phyloP scores from a whole-genome alignment of 208 protist genomes.

The Wallacemonas sp. region DNA sequence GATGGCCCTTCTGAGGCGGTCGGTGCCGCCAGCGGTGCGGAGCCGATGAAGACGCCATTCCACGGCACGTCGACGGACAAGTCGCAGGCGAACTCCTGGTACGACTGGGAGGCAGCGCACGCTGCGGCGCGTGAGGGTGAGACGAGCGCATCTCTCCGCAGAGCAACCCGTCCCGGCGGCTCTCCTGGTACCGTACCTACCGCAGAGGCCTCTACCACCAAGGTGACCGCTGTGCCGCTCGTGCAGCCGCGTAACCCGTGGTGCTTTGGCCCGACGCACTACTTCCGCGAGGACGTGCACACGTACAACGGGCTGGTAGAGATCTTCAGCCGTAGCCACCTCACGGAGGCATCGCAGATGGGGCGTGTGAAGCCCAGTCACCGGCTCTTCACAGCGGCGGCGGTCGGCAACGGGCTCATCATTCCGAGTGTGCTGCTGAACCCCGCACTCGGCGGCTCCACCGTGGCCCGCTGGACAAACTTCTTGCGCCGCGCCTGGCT shows the following conservation, averaged over 20 bases:
- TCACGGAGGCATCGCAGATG: slow-evolving; percentile 11
- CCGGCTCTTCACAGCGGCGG: not conserved
- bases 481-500: slow-evolving; percentile 18
- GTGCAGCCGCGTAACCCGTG: slow-evolving; percentile 17
- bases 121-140: not conserved
- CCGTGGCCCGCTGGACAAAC: slow-evolving; percentile 19
- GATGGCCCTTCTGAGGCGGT: too few relatives aligned
- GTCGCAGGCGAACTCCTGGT: not conserved
- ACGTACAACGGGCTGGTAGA: slow-evolving; percentile 25
- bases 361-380: not conserved
- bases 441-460: slow-evolving; percentile 14
- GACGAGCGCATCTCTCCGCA: not conserved
- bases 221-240: too few relatives aligned
- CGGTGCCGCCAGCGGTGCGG: too few relatives aligned
- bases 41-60: slow-evolving; percentile 2
- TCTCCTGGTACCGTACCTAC: too few relatives aligned
- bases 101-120: not conserved
- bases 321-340: slow-evolving; percentile 8
- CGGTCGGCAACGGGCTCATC: slow-evolving; percentile 8
- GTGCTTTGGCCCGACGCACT: slow-evolving; percentile 10
- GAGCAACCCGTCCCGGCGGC: not conserved
- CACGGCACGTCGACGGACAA: not conserved
- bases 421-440: slow-evolving; percentile 20
- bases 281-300: slow-evolving; percentile 19
- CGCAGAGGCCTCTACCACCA: too few relatives aligned